Conservation (phyloP, 352 stramenopile species). For the Blastocystis sp. region DNA sequence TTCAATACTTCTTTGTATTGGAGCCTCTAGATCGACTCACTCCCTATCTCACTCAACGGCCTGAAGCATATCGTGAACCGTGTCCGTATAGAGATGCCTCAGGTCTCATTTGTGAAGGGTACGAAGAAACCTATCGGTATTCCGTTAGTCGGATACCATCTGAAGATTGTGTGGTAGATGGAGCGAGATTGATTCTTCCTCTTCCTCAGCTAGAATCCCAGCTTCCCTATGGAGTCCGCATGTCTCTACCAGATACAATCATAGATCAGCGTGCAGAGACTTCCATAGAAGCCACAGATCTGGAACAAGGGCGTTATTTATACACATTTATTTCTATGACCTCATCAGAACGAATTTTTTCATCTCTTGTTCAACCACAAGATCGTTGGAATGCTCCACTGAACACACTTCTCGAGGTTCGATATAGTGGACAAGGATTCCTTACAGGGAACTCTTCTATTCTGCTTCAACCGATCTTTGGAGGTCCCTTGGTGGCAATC, state of each 20-base stretch:
- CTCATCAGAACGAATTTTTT: not conserved
- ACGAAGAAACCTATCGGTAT: not conserved
- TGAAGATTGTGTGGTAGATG: not conserved
- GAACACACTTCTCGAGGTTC: not conserved
- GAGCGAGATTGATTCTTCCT: not conserved
- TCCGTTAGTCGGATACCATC: not conserved
- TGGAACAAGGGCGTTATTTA: not conserved
- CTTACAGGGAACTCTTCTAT: not conserved
- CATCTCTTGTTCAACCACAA: not conserved
- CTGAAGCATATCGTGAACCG: not conserved
- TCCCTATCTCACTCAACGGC: not conserved
- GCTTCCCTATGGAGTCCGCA: constrained; percentile 22
- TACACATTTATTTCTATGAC: not conserved
- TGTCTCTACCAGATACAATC: constrained; percentile 25
- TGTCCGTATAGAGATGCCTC: not conserved
- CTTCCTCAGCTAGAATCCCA: constrained; percentile 47
- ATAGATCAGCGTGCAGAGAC: not conserved
- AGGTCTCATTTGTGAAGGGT: not conserved
- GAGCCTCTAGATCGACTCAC: not conserved
- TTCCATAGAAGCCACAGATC: not conserved
- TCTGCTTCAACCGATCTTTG: not conserved
- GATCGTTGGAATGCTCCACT: not conserved
- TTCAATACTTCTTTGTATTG: constrained; percentile 15
- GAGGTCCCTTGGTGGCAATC: not conserved
- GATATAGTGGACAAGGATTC: not conserved